Evolutionary conservation across 768 basidiomycete genomes (phyloP), one percentile per base, ranked within the genome.

Genomic region (Trametes elegans): DNA sequence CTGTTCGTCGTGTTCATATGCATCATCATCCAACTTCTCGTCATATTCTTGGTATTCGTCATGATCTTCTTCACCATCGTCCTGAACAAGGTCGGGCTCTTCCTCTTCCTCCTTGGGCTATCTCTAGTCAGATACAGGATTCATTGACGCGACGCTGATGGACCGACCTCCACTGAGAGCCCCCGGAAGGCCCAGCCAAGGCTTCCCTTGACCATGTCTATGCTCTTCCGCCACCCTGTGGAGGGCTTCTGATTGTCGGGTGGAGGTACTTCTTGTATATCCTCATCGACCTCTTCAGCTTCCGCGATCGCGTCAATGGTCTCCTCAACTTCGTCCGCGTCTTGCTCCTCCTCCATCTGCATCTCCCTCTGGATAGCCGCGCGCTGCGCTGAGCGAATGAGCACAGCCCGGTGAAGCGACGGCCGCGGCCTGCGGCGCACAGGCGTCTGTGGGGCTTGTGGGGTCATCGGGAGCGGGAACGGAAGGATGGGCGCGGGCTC

Each of bases 311-410:
- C 62, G 4, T 55, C 58, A 35, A 66, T 61, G 9, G 54, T 50
- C 55, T 64, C 64, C 59, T 82, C 83, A 65, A 80, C 74, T 54
- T 83, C 80, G 46, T 82, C 76, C 36, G 74, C 74, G 31, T 82
- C 79, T 49, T 77, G 73, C 42, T 74, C 76, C 52, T 81, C 78
- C 51, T 80, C 76, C 29, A 62, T 68, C 54, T 83, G 81, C 49
- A 72, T 74, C 61, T 81, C 84, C 4, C 76, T 73, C 34, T 74
- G 72, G 61, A 81, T 51, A 0, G 81, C 77, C 0, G 81, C 80
- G 13, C 85, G 75, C 62, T 88, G 86, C 0, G 85, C 85, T 34
- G 83, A 85, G 9, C 85, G 78, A 11, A 90, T 81, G 9, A 90
- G 72, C 2, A 90, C 87, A 0, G 84, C 83, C 11, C 82, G 80